Base-by-base conservation (phyloP, 768 basidiomycete species). In the Amanita pallidorosea region DNA sequence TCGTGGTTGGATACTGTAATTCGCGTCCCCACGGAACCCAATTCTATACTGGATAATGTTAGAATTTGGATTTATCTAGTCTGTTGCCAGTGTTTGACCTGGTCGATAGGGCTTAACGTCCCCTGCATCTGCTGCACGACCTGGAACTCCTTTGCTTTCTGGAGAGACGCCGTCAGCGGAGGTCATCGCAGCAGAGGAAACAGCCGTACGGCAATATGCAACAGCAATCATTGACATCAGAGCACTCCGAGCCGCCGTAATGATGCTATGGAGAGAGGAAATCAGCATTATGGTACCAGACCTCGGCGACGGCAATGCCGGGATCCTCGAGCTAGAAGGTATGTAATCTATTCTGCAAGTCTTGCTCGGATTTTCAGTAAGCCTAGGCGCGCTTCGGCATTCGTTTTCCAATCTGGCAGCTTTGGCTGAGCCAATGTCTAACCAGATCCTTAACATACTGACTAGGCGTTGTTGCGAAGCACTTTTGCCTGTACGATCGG, bases 381-480 rank as follows among this genome's bases (percentile, higher is more conserved):
- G 12, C 18, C 15, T 58, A 85, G 86, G 73, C 60, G 76, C 74
- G 8, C 72, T 93, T 50, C 65, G 65, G 53, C 70, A 75, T 23
- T 69, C 78, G 0, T 65, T 93, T 4, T 61, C 72, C 7, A 56
- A 59, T 6, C 55, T 91, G 5, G 68, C 69, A 1, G 62, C 71
- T 2, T 61, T 83, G n/a, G 68, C 81, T n/a, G 70, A 76, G 12
- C 70, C 78, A 2, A 65, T 88, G 52, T 76, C 81, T 5, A 70
- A 62, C 23, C 83, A 88, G 49, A 77, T 95, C 50, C 64, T 86
- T 22, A 60, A 69, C 9, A 82, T 95, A 47, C 70, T 98, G 23
- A 79, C 79, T 15, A 77, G 79, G 53, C 80, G 90, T n/a, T 91
- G 87, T 56, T 85, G 81, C 54, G 94, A 96, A 56, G 80, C 83